phyloP scores from a whole-genome alignment of 2,329 filamentous ascomycete genomes.

The Fusarium subtropicale region DNA sequence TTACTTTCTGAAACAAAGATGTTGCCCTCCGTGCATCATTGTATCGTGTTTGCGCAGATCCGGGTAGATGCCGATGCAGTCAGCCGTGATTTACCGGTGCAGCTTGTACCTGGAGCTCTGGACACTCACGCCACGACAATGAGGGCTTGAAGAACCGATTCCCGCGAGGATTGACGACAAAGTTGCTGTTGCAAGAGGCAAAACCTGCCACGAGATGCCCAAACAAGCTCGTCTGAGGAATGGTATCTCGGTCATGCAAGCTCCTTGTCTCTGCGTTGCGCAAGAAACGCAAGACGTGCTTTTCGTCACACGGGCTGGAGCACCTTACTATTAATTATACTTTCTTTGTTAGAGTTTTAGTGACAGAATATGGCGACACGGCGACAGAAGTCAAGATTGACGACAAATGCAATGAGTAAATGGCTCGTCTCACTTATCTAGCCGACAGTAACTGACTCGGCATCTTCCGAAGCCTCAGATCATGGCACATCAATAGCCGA shows the following conservation, averaged over 20 bases:
- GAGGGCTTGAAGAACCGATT: neutral
- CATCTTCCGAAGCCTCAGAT: neutral
- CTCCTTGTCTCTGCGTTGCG: neutral
- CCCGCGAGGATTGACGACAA: neutral
- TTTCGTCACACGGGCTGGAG: neutral
- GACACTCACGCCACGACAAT: neutral
- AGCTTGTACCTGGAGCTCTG: neutral
- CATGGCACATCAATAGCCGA: neutral
- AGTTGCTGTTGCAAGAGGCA: neutral
- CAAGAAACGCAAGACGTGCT: neutral
- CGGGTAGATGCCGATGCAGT: slow-evolving; percentile 24
- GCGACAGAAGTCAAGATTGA: neutral
- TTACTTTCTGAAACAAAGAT: neutral
- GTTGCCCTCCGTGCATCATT: slow-evolving; percentile 4
- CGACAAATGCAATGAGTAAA: neutral
- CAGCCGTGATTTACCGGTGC: slow-evolving; percentile 27
- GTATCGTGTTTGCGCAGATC: slow-evolving; percentile 10
- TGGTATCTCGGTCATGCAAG: neutral
- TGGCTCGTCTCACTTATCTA: neutral
- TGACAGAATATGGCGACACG: neutral
- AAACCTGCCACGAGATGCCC: neutral
- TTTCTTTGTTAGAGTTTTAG: neutral
- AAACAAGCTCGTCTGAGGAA: neutral
- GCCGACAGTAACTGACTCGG: neutral
- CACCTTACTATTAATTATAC: neutral